Percentiles rank a stretch among this genome's conserved stretches.
phyloP scores from a whole-genome alignment of 2,329 filamentous ascomycete species.

The Aspergillus clavatus region DNA sequence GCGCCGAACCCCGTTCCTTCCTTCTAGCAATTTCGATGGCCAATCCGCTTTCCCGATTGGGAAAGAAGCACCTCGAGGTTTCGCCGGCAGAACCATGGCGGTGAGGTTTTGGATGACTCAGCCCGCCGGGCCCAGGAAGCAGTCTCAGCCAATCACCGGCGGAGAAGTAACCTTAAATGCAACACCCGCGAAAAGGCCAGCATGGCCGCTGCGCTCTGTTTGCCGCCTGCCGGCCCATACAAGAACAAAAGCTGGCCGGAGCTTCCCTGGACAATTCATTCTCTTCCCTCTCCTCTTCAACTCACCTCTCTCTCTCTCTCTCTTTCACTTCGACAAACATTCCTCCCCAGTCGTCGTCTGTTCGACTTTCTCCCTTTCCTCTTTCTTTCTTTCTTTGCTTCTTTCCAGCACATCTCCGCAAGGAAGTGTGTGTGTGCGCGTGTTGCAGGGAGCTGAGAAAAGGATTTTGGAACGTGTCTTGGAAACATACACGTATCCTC shows the following conservation, averaged over 20 bases:
- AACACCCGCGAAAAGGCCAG: conserved; percentile 39
- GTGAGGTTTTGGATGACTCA: conserved; percentile 28
- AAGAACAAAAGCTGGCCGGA: conserved; percentile 24
- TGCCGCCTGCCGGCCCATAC: conserved; percentile 26
- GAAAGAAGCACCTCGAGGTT: conserved; percentile 3
- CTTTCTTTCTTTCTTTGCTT: too few relatives aligned
- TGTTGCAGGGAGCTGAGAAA: conserved; percentile 4
- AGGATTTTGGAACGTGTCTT: conserved; percentile 3
- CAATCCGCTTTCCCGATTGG: conserved; percentile 7
- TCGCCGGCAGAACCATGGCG: conserved; percentile 20
- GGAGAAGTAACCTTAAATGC: conserved; percentile 38
- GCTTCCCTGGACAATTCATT: conserved; percentile 10
- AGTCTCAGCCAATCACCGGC: conserved; percentile 30
- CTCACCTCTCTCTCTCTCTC: conserved; percentile 14
- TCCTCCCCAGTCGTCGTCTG: conserved; percentile 15
- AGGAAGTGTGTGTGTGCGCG: conserved; percentile 7
- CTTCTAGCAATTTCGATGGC: conserved; percentile 33
- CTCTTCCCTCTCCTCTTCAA: conserved; percentile 16
- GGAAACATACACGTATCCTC: neutral
- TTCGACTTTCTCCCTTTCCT: conserved; percentile 9
- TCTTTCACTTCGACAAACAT: too few relatives aligned
- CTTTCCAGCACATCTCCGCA: too few relatives aligned
- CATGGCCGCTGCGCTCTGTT: conserved; percentile 36
- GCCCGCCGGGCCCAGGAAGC: neutral
- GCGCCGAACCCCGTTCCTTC: conserved; percentile 7